phyloP scores from a whole-genome alignment of 129 eudicot genomes.

The Pseudognaphalium luteoalbum region DNA sequence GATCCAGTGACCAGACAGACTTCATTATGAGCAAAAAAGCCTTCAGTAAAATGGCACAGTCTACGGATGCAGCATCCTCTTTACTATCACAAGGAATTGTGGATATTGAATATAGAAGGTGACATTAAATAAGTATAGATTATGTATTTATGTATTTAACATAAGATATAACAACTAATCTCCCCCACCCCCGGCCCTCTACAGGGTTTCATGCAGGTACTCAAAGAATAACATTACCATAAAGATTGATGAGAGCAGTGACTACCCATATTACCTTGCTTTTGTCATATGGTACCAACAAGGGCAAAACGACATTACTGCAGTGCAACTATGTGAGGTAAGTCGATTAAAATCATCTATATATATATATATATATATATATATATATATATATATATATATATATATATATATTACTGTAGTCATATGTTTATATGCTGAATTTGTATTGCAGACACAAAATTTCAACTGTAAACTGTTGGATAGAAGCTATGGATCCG shows the following conservation, averaged over 20 bases:
- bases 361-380: background rate
- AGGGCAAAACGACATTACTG: conserved; percentile 74
- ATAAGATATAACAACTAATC: background rate
- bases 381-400: background rate
- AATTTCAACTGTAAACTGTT: conserved; percentile 62
- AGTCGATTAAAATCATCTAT: no score
- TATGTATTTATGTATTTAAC: background rate
- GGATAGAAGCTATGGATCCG: conserved; percentile 79
- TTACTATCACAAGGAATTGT: conserved; percentile 61
- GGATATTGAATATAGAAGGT: conserved; percentile 82
- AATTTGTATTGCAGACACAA: conserved; percentile 51
- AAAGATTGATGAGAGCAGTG: conserved; percentile 83
- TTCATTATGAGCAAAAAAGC: conserved; percentile 80
- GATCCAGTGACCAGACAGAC: conserved; percentile 63
- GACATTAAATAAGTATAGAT: background rate
- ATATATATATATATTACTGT: background rate
- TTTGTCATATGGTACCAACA: conserved; percentile 79
- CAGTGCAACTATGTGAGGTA: conserved; percentile 89
- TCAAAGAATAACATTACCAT: conserved; percentile 62
- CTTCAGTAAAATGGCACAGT: conserved; percentile 66
- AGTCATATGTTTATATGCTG: background rate
- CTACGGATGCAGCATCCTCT: conserved; percentile 49
- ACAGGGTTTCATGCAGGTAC: conserved; percentile 80
- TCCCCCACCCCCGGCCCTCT: conserved; percentile 1
- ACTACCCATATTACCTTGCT: conserved; percentile 71